These are phyloP conservation scores for Vigna mungo DNA, from an alignment of 306 rosid genomes.

Conservation along the genomic window DNA sequence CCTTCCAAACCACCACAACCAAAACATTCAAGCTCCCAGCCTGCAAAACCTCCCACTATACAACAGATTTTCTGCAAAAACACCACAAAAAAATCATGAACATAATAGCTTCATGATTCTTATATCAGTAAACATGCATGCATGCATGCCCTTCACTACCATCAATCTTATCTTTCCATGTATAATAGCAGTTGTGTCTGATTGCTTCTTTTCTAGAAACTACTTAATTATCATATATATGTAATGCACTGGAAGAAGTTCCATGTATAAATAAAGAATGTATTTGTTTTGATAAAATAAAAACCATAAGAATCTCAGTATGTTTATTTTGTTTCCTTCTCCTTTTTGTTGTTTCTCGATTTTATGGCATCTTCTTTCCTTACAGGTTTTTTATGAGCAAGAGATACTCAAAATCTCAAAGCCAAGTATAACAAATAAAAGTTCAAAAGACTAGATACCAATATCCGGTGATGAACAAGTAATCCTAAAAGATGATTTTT, in stretches of 20 bases:
- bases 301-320: not conserved
- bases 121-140: constrained; percentile 14
- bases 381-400: not conserved
- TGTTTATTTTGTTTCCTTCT: not conserved
- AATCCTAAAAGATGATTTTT: no score
- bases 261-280: not conserved
- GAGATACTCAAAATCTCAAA: not conserved
- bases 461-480: no score
- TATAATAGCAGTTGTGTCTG: not conserved
- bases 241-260: not conserved
- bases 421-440: not conserved
- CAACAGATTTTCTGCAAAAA: not conserved
- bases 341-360: not conserved
- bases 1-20: not conserved
- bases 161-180: not conserved
- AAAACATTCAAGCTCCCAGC: not conserved
- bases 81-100: not conserved
- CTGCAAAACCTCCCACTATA: constrained; percentile 26
- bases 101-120: no score
- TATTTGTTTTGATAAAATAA: not conserved
- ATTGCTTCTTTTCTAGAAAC: not conserved
- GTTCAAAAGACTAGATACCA: not conserved
- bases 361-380: not conserved
- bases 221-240: not conserved
- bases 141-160: not conserved